Evolutionary conservation across 352 stramenopile species (phyloP).

Genomic region (Pythium sukuiense): DNA sequence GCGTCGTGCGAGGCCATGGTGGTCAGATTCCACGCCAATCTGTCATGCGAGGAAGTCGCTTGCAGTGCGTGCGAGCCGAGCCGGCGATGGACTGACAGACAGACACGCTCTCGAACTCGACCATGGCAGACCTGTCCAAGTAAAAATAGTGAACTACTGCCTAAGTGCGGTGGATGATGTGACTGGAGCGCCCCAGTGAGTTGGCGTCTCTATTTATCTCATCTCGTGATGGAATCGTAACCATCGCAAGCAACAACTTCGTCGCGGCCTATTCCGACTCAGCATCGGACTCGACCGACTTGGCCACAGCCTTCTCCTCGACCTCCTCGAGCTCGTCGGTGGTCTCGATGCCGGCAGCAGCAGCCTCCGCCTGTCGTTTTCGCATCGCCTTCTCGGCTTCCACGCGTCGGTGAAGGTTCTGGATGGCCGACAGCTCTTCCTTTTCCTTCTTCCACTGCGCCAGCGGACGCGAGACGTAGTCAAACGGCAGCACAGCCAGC

Average conservation of each 20-base stretch:
- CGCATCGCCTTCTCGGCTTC: conserved; percentile 30
- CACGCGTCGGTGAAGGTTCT: conserved; percentile 25
- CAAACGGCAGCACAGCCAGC: conserved; percentile 68
- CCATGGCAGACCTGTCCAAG: not conserved
- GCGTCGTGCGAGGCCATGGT: not conserved
- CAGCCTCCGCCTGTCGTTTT: conserved; percentile 14
- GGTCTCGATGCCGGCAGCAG: not conserved
- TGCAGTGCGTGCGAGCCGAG: not conserved
- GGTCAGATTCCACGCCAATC: not conserved
- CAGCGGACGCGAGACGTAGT: conserved; percentile 61
- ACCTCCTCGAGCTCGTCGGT: not conserved
- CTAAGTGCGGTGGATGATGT: not conserved
- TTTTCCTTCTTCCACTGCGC: conserved; percentile 78
- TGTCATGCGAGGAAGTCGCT: not conserved
- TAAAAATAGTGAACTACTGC: conserved; percentile 1
- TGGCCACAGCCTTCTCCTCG: not conserved
- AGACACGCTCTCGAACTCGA: not conserved
- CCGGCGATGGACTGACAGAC: not conserved
- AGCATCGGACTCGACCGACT: conserved; percentile 13
- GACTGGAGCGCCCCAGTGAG: not conserved
- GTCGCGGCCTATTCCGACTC: not conserved
- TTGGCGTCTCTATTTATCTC: not conserved
- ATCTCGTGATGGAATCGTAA: not conserved
- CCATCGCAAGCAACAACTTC: not conserved
- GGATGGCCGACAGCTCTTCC: conserved; percentile 41